Conservation (phyloP, 257 asterid species). For the Linaria vulgaris region DNA sequence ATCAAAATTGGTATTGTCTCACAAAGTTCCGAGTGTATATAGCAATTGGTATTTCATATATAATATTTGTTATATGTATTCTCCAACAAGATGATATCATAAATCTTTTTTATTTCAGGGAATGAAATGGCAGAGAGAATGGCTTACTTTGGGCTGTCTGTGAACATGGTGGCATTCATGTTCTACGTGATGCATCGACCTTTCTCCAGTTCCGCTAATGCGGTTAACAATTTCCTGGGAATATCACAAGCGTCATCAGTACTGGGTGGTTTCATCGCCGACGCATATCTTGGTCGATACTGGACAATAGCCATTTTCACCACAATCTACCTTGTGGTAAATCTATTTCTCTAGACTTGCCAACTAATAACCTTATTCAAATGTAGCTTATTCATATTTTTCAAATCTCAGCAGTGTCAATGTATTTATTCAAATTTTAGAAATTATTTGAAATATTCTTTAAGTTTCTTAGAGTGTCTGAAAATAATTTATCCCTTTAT, state of each 20-base stretch:
- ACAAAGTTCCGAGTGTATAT: too few relatives aligned
- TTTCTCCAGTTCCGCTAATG: slow-evolving; percentile 81
- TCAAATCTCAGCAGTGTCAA: too few relatives aligned
- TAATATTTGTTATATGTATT: too few relatives aligned
- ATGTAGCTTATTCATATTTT: too few relatives aligned
- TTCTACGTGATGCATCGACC: slow-evolving; percentile 96
- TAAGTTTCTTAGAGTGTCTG: too few relatives aligned
- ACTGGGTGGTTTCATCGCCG: slow-evolving; percentile 91
- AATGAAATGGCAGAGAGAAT: slow-evolving; percentile 99
- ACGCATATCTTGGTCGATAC: slow-evolving; percentile 94
- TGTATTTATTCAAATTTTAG: too few relatives aligned
- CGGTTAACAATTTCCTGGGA: slow-evolving; percentile 89
- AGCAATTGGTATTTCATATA: too few relatives aligned
- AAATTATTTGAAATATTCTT: too few relatives aligned
- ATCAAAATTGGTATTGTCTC: too few relatives aligned
- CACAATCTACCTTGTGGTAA: slow-evolving; percentile 84
- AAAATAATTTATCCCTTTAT: too few relatives aligned
- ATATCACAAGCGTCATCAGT: slow-evolving; percentile 96
- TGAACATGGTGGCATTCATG: slow-evolving; percentile 97
- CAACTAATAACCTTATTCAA: neutral
- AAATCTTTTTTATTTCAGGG: slow-evolving; percentile 52
- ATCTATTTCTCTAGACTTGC: neutral
- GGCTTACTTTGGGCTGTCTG: slow-evolving; percentile 96
- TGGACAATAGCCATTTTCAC: slow-evolving; percentile 98
- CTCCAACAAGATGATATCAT: too few relatives aligned